Evolutionary conservation across 2,329 filamentous ascomycete species (phyloP), one percentile per base, ranked within the genome.

Genomic region (Phaeosphaeria sp.): DNA sequence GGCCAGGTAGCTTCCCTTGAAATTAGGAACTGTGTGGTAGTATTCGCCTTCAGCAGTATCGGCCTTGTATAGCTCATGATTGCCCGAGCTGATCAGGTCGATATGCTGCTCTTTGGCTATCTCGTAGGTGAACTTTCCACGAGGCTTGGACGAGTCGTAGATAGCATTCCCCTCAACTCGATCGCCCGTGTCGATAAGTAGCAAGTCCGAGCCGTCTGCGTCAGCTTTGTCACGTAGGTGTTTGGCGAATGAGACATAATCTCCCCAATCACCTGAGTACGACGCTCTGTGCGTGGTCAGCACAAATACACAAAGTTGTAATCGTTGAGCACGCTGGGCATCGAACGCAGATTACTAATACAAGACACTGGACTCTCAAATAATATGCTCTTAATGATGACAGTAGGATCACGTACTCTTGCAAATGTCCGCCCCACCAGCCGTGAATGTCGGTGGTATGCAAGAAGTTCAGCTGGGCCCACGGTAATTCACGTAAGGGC

Each of bases 131-230:
- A 93, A 97, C 71, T 89, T 84, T 21, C 95, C 95, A 73, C 96
- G 96, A 8, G 95, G 95, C 25, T 85, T 82, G 0, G 93, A 97
- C 5, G 89, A 90, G 74, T 98, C 95, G 78, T 97, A 98, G 3
- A 99, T 85, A 1, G 94, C 95, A 74, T 97, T 98, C 36, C 94
- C 93, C 77, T 98, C 95, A 67, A 97, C 87, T 6, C 94, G 87
- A 73, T 98, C 95, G 59, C 95, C 95, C 0, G 93, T 97, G 75
- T 99, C 95, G 62, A 99, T 82, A n/a, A 99, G 82, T n/a, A 99
- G 81, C 17, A 99, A 81, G 74, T 99, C 95, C 25, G 86, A 87
- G 45, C 92, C 93, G 52, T 89, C 84, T 1, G 87, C 85, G 71
- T 97, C 91, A 54, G 93, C 92, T 72, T 87, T 89, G 65, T 87